Conservation (phyloP, 352 stramenopile genomes). For the Globisporangium nodosum region DNA sequence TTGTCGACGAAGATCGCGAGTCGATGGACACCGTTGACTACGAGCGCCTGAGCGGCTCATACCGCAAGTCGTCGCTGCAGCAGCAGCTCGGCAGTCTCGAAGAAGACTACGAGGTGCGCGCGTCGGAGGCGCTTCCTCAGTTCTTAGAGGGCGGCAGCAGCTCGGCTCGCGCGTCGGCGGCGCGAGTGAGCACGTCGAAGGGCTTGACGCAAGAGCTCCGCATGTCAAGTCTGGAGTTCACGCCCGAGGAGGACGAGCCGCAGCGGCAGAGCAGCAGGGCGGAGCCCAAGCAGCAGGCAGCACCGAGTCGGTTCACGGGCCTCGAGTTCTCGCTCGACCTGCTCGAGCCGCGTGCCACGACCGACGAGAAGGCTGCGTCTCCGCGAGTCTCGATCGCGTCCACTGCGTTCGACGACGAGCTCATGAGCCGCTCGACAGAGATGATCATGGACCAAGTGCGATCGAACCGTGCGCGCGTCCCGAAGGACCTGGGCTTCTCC, state of each 20-base stretch:
- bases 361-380: constrained; percentile 6
- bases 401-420: constrained; percentile 33
- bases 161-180: neutral
- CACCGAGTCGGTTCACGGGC: constrained; percentile 1
- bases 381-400: constrained; percentile 19
- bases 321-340: constrained; percentile 15
- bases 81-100: constrained; percentile 4
- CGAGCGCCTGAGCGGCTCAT: constrained; percentile 16
- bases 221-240: constrained; percentile 13
- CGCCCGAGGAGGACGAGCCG: constrained; percentile 2
- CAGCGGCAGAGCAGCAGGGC: neutral
- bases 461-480: constrained; percentile 21
- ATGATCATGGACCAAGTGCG: constrained; percentile 43
- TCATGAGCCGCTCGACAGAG: constrained; percentile 41
- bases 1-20: constrained; percentile 34
- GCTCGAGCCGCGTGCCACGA: constrained; percentile 10
- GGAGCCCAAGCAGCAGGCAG: neutral
- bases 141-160: constrained; percentile 8
- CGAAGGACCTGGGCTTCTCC: constrained; percentile 5
- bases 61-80: constrained; percentile 10
- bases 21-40: constrained; percentile 34
- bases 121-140: constrained; percentile 6
- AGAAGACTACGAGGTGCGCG: constrained; percentile 5
- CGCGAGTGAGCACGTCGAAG: constrained; percentile 3
- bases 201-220: neutral